Base-by-base conservation (phyloP, 31 red algal genomes). In the Porphyra umbilicalis region DNA sequence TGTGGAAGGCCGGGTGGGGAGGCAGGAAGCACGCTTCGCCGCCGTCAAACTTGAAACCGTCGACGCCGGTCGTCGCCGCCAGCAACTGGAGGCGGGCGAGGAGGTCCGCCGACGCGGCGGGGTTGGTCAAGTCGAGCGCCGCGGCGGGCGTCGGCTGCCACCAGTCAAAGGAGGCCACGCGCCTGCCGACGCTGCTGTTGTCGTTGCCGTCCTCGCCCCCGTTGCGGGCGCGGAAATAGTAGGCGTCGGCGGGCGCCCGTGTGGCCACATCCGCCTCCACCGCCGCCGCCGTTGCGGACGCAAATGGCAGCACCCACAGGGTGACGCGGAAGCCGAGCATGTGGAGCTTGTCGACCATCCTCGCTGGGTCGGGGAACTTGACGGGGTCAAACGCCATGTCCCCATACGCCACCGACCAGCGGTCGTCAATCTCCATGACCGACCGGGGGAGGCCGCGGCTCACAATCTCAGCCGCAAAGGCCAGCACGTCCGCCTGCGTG, bases 11-110 rank as follows among this genome's bases (percentile, higher is more conserved):
- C 20, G 78, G 83, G 35, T 92, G 83, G 76, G 81, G 80, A 8
- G 91, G 91, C 34, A 94, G 79, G 75, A 93, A 98, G 81, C 92
- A 92, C 33, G 95, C 88, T 76, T 98, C 95, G 20, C 95, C 95
- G 5, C 91, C 91, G 85, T 98, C 95, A 82, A 98, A 98, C 84
- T 98, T 98, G 82, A 98, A 98, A 35, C 95, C 95, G 79, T 97
- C 95, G 18, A 97, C 71, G 14, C 95, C 95, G 78, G 87, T 88
- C 6, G 87, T 68, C 29, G 77, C 78, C 36, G 76, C 76, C 35
- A 98, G 86, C 34, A n/a, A n/a, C 31, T 87, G 85, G 33, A 93
- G 88, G 78, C 83, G 75, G 34, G 75, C 44, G 10, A 91, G 68
- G 44, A 98, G 88, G 91, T 91, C 94, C 16, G 42, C 88, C 77